phyloP scores from a whole-genome alignment of 306 rosid genomes.

The Delonix regia region DNA sequence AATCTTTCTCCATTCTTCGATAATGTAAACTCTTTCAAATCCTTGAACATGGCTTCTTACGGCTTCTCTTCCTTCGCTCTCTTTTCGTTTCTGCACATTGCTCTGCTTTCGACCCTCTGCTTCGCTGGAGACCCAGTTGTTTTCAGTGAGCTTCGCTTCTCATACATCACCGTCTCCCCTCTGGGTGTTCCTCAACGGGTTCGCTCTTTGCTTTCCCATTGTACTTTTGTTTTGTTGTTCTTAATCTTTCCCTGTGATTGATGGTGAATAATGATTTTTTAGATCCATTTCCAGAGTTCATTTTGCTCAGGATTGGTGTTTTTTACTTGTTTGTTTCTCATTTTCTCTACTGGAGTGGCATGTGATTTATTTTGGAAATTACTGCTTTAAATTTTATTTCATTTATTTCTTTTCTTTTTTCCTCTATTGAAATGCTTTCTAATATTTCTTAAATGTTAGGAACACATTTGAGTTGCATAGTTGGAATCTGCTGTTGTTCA shows the following conservation, averaged over 20 bases:
- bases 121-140: conserved; percentile 59
- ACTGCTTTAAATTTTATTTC: background rate
- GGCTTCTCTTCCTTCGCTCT: conserved; percentile 36
- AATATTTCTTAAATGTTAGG: background rate
- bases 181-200: conserved; percentile 72
- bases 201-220: conserved; percentile 9
- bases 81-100: conserved; percentile 33
- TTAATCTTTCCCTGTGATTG: background rate
- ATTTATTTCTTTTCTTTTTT: background rate
- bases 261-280: background rate
- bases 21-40: background rate
- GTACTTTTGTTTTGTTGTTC: background rate
- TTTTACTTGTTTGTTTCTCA: background rate
- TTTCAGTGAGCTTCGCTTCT: conserved; percentile 51
- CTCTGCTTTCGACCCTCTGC: conserved; percentile 44
- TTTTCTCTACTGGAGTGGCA: background rate
- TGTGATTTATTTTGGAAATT: background rate
- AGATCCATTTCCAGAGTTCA: background rate
- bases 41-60: conserved; percentile 37
- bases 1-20: background rate
- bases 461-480: background rate
- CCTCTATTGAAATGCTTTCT: background rate
- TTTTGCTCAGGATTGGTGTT: background rate
- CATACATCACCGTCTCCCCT: conserved; percentile 68
- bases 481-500: background rate